Evolutionary conservation across 352 stramenopile genomes (phyloP).

Genomic region (Discostella stelligera): DNA sequence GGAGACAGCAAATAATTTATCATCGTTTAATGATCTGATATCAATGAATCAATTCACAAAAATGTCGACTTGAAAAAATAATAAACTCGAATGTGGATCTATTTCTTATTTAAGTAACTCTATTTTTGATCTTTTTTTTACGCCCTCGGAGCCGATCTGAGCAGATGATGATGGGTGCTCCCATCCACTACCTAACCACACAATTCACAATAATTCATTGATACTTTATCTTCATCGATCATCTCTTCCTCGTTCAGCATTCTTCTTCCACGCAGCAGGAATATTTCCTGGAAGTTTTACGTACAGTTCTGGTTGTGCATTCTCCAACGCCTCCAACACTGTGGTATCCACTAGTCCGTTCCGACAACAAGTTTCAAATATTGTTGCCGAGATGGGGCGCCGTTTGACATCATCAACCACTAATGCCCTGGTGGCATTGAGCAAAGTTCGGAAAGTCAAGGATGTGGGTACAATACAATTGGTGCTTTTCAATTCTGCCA

Average conservation of each 20-base stretch:
- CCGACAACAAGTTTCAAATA: conserved; percentile 44
- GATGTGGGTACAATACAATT: conserved; percentile 30
- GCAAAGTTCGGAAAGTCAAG: conserved; percentile 19
- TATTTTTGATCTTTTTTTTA: too few species aligned
- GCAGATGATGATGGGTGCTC: too few species aligned
- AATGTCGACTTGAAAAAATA: too few species aligned
- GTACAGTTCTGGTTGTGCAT: conserved; percentile 32
- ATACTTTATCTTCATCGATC: not conserved
- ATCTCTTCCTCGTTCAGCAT: not conserved
- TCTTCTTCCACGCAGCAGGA: conserved; percentile 6
- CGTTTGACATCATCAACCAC: conserved; percentile 21
- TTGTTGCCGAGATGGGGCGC: conserved; percentile 27
- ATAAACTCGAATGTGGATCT: too few species aligned
- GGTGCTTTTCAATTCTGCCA: conserved; percentile 31
- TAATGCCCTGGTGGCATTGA: conserved; percentile 27
- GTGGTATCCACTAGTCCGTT: conserved; percentile 31
- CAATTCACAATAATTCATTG: not conserved
- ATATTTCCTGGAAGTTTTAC: conserved; percentile 25
- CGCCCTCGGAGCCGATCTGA: too few species aligned
- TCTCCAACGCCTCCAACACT: conserved; percentile 36
- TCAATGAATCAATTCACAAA: too few species aligned
- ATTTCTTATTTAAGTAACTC: too few species aligned
- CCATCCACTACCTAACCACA: not conserved
- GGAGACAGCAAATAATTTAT: too few species aligned
- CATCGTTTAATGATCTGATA: too few species aligned